Conservation (phyloP, 345 rosid species). For the Brassica nigra region DNA sequence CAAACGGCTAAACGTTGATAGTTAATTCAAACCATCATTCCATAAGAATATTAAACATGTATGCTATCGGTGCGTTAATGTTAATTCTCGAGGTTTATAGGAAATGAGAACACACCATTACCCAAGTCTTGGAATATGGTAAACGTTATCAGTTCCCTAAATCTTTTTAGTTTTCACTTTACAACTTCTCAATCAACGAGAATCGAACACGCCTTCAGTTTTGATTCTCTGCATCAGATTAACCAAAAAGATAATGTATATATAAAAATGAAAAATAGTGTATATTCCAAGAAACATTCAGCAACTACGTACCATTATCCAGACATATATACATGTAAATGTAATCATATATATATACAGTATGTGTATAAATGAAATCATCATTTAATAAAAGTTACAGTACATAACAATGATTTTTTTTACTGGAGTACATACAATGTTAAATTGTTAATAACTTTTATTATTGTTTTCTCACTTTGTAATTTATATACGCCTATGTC, state of each 20-base stretch:
- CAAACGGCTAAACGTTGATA: background rate
- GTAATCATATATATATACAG: background rate
- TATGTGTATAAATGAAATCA: background rate
- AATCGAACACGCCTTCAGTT: conserved; percentile 38
- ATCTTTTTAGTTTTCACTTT: conserved; percentile 34
- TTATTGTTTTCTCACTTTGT: background rate
- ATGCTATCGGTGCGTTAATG: conserved; percentile 37
- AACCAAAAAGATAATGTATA: conserved; percentile 12
- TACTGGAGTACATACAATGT: background rate
- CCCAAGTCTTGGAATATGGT: conserved; percentile 38
- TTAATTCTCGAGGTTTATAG: conserved; percentile 39
- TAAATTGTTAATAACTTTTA: background rate
- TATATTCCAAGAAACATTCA: conserved; percentile 18
- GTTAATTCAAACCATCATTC: conserved; percentile 16
- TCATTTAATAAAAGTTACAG: background rate
- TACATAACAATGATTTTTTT: background rate
- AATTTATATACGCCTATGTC: background rate
- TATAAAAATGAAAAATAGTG: background rate
- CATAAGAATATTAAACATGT: background rate
- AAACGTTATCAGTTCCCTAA: conserved; percentile 37
- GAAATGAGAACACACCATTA: conserved; percentile 37
- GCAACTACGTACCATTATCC: conserved; percentile 19
- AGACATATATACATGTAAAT: background rate
- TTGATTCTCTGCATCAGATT: conserved; percentile 37
- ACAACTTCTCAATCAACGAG: conserved; percentile 26